Base-by-base conservation (phyloP, 2,329 filamentous ascomycete species). In the Trichoderma sp. region DNA sequence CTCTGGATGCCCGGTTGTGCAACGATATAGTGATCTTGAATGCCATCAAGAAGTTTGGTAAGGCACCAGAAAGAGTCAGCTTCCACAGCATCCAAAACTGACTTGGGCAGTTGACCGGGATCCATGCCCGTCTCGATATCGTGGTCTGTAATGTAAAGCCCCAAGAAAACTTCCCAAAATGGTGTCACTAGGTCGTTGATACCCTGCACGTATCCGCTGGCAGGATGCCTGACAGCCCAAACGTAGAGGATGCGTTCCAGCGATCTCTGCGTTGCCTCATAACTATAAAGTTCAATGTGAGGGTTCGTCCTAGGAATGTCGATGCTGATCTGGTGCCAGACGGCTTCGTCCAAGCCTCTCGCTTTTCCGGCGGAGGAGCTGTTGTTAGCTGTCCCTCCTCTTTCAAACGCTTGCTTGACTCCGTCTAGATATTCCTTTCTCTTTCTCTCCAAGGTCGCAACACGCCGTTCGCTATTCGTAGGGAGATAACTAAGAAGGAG, bases 291-390 rank as follows among this genome's bases (percentile, higher is more conserved):
- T 79, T 97, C 94, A 72, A 99, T 93, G 84, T 98, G 97, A 12
- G 97, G 97, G 82, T 98, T 98, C 4, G 97, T 99, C 68, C 97
- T 91, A 3, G 97, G 97, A 27, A 98, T 94, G 82, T 99, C 97
- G 81, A 99, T 99, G 84, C 95, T 98, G 85, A 99, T 98, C 82
- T 99, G 97, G 86, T 99, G 97, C 97, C 97, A 99, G 76, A 99
- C 92, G n/a, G 95, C 93, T 86, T 99, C 97, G 80, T 99, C 97
- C 21, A 99, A 86, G 2, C 95, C 96, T 77, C 90, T 85, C 8
- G 87, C 83, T 77, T 89, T 88, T 16, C 88, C 87, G 4, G 84
- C 78, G 1, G 87, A 78, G 38, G 62, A 59, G n/a, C 21, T 73
- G 29, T 78, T 79, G 18, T 80, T 76, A 62, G 78, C 83, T 11